Base-by-base conservation (phyloP, 2,329 filamentous ascomycete species). In the Geoglossum cookeanum region DNA sequence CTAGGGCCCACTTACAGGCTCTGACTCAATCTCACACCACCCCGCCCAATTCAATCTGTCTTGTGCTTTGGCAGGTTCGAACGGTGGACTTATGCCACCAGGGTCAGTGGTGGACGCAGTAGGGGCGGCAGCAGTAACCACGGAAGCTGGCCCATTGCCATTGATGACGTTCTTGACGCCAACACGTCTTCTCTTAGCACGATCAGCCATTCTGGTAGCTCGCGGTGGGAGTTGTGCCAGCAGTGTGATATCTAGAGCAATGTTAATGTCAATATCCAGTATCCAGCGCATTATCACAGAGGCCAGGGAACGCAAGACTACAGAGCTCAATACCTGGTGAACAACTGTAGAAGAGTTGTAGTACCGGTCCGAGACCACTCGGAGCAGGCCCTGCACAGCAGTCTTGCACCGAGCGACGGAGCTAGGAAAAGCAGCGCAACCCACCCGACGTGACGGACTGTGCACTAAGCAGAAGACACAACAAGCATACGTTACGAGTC, bases 1-100 rank as follows among this genome's bases (percentile, higher is more conserved):
- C 7, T 37, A 39, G 15, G 9, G 33, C 33, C n/a, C 6, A 4
- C 78, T 70, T 69, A 88, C 87, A 6, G 90, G 90, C 60, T 96
- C 89, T 5, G 88, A 94, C 69, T 95, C 89, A 55, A 97, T 77
- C 65, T 96, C 89, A 58, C 83, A 78, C 81, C 85, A 91, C 29
- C 73, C 73, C 62, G 69, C 69, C 73, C 72, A 74, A 6, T 60
- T 67, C 33, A 65, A 62, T 60, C 71, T 75, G 55, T 75, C 71
- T 29, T 67, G 57, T 3, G 55, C 53, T 9, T 66, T 70, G 8
- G 68, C 68, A 42, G 68, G 61, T 42, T 62, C 60, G 42, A 65
- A 65, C 51, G 66, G 63, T 6, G 67, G 64, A 45, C 65, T 64
- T 17, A 60, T 61, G 2, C n/a, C 42, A 5, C 17, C 42, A 17